Evolutionary conservation across 257 asterid genomes (phyloP).

Genomic region (Ilex aquifolium): DNA sequence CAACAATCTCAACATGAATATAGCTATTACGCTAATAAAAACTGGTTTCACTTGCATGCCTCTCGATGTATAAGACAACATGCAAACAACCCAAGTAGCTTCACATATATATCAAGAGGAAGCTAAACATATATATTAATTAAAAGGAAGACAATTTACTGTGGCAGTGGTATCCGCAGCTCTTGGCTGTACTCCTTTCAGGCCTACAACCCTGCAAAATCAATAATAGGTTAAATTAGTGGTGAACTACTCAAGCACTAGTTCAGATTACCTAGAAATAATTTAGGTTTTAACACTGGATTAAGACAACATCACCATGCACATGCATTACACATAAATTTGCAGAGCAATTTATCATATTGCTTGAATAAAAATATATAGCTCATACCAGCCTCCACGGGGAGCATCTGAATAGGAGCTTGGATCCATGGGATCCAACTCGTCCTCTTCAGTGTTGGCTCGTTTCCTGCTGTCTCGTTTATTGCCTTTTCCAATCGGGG

Average conservation of each 20-base stretch:
- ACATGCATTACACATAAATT: neutral
- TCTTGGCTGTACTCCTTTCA: constrained; percentile 97
- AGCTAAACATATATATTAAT: neutral
- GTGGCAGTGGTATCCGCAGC: constrained; percentile 99
- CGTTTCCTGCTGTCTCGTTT: constrained; percentile 73
- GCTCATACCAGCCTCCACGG: constrained; percentile 90
- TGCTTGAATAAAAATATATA: constrained; percentile 19
- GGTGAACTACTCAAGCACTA: neutral
- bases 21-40: too few relatives aligned
- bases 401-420: constrained; percentile 99
- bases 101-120: too few relatives aligned
- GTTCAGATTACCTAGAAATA: too few relatives aligned
- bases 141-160: constrained; percentile 29
- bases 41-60: too few relatives aligned
- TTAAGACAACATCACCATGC: constrained; percentile 5
- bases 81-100: too few relatives aligned
- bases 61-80: too few relatives aligned
- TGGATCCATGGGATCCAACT: constrained; percentile 98
- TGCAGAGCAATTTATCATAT: neutral
- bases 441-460: constrained; percentile 66
- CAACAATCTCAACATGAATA: too few relatives aligned
- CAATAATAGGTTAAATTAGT: constrained; percentile 9
- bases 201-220: constrained; percentile 85
- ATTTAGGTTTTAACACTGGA: neutral
- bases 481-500: constrained; percentile 65